phyloP scores from a whole-genome alignment of 768 basidiomycete genomes.

The Termitomyces sp. region DNA sequence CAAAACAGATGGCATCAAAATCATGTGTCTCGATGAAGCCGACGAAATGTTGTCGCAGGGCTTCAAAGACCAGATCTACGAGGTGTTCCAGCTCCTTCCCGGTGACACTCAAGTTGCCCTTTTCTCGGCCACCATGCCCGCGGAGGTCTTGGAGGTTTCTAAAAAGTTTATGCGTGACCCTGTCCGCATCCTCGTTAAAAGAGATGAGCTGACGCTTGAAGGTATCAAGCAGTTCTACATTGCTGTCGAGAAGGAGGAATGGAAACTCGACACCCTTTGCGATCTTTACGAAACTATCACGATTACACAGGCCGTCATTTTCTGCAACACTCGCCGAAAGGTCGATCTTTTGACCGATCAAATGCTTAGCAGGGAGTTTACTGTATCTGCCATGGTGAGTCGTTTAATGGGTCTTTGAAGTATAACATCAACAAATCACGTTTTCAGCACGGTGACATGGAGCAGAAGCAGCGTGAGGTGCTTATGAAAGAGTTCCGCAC shows the following conservation, averaged over 20 bases:
- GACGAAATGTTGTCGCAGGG: conserved; percentile 98
- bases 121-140: conserved; percentile 95
- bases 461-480: conserved; percentile 92
- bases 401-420: not conserved
- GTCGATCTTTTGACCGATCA: conserved; percentile 99
- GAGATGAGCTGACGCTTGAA: conserved; percentile 96
- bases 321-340: conserved; percentile 99
- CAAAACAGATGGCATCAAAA: conserved; percentile 81
- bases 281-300: conserved; percentile 99
- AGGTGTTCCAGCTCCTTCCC: conserved; percentile 96
- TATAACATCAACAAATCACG: conserved; percentile 12
- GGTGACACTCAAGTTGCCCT: conserved; percentile 96
- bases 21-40: conserved; percentile 98
- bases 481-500: conserved; percentile 99
- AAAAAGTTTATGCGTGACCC: conserved; percentile 99
- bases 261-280: conserved; percentile 98
- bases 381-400: conserved; percentile 92
- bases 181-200: conserved; percentile 95
- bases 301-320: conserved; percentile 99
- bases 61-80: conserved; percentile 99
- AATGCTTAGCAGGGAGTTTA: conserved; percentile 95
- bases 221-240: conserved; percentile 99
- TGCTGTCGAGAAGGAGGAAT: conserved; percentile 99
- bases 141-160: conserved; percentile 95
- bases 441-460: conserved; percentile 93